These are phyloP conservation scores for Lodderomyces oxycetoniae DNA, from an alignment of 1,139 yeast genomes.

Conservation along the genomic window DNA sequence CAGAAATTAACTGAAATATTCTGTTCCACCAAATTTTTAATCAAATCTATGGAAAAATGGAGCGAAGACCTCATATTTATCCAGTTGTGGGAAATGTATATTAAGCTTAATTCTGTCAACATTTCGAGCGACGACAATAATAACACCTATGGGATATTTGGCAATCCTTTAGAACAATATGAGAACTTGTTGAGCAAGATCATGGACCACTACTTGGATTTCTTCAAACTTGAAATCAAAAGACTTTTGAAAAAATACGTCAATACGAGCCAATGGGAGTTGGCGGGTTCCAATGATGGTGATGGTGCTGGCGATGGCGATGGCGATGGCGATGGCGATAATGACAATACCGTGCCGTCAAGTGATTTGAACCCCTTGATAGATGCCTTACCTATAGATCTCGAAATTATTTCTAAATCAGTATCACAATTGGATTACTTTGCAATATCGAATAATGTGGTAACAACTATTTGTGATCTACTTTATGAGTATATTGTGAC, in stretches of 20 bases:
- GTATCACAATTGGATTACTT: conserved; percentile 28
- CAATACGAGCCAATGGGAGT: conserved; percentile 36
- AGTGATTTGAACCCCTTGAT: conserved; percentile 34
- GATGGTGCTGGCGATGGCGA: neutral
- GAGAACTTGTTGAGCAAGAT: conserved; percentile 35
- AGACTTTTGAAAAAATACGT: conserved; percentile 50
- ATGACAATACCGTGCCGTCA: conserved; percentile 22
- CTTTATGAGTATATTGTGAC: conserved; percentile 57
- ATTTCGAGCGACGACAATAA: conserved; percentile 16
- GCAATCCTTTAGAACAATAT: conserved; percentile 47
- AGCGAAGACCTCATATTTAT: conserved; percentile 60
- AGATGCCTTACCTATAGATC: conserved; percentile 30
- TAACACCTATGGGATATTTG: conserved; percentile 48
- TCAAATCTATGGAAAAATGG: conserved; percentile 56
- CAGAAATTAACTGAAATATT: conserved; percentile 54
- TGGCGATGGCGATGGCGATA: conserved; percentile 8
- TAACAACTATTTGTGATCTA: conserved; percentile 45
- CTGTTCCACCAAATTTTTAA: conserved; percentile 55
- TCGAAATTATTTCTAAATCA: conserved; percentile 29
- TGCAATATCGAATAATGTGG: conserved; percentile 32
- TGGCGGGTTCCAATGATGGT: conserved; percentile 6
- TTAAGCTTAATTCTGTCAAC: conserved; percentile 1
- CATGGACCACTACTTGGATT: conserved; percentile 35
- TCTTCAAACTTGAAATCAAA: conserved; percentile 50
- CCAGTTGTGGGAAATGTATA: conserved; percentile 52